Percentiles rank a stretch among this genome's conserved stretches.
These are phyloP conservation scores for Plectosphaerella cucumerina DNA, from an alignment of 2,329 filamentous ascomycete species.

Conservation along the genomic window DNA sequence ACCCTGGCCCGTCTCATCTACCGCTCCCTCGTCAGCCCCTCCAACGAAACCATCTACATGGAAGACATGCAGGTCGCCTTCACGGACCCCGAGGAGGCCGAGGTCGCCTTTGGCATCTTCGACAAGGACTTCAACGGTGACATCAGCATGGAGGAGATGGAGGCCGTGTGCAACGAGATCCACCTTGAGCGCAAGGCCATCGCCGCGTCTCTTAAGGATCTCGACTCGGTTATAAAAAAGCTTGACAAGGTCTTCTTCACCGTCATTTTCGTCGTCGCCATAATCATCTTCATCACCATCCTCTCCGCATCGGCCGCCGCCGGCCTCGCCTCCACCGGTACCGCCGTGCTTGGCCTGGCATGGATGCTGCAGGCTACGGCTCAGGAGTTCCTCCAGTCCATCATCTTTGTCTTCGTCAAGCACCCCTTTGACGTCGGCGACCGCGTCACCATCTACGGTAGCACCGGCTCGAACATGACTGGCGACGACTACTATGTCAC, in stretches of 20 bases:
- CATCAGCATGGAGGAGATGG: constrained; percentile 91
- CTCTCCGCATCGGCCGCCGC: constrained; percentile 88
- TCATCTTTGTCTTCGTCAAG: constrained; percentile 95
- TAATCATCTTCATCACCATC: constrained; percentile 84
- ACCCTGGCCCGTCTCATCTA: constrained; percentile 84
- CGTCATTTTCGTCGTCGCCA: constrained; percentile 73
- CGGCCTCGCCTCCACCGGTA: constrained; percentile 85
- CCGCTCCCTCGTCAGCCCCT: constrained; percentile 74
- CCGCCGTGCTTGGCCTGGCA: constrained; percentile 79
- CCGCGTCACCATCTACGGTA: constrained; percentile 86
- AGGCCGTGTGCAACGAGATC: constrained; percentile 90
- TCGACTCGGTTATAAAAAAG: constrained; percentile 89
- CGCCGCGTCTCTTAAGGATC: constrained; percentile 87
- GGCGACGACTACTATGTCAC: constrained; percentile 97
- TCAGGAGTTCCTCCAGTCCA: constrained; percentile 89
- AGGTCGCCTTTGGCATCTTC: constrained; percentile 86
- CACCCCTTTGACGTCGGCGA: constrained; percentile 97
- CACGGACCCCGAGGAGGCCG: constrained; percentile 76
- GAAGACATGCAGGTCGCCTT: constrained; percentile 80
- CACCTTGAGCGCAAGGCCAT: constrained; percentile 94
- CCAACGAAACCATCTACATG: constrained; percentile 68
- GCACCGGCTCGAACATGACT: constrained; percentile 69
- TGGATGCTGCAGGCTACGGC: constrained; percentile 93
- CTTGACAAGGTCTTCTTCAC: constrained; percentile 87
- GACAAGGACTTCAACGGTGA: constrained; percentile 97